These are phyloP conservation scores for Chrysoporthe puriensis DNA, from an alignment of 2,329 filamentous ascomycete genomes.

Conservation along the genomic window DNA sequence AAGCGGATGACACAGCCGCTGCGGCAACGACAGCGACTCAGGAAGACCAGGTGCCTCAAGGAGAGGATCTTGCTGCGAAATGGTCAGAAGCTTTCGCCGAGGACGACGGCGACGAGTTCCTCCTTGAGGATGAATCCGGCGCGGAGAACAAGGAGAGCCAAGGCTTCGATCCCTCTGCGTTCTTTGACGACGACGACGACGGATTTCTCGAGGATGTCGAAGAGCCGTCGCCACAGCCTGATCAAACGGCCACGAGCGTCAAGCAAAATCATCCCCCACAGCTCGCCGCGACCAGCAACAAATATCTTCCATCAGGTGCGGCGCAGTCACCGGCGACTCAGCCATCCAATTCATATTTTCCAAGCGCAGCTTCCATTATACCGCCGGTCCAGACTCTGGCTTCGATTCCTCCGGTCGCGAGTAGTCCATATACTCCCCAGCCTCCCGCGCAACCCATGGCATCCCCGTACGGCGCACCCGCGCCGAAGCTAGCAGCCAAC, in stretches of 20 bases:
- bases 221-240: slow-evolving; percentile 37
- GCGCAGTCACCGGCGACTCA: slow-evolving; percentile 33
- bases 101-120: slow-evolving; percentile 68
- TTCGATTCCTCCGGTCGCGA: slow-evolving; percentile 16
- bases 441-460: slow-evolving; percentile 36
- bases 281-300: slow-evolving; percentile 37
- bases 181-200: slow-evolving; percentile 83
- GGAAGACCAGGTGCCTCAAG: slow-evolving; percentile 34
- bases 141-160: slow-evolving; percentile 40
- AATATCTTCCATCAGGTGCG: slow-evolving; percentile 39
- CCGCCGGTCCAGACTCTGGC: slow-evolving; percentile 30
- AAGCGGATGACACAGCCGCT: slow-evolving; percentile 33
- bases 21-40: slow-evolving; percentile 32
- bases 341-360: slow-evolving; percentile 34
- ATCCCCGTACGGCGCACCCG: slow-evolving; percentile 42
- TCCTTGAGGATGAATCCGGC: slow-evolving; percentile 58
- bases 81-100: slow-evolving; percentile 84
- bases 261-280: slow-evolving; percentile 32
- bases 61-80: slow-evolving; percentile 74
- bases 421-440: slow-evolving; percentile 30
- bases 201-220: slow-evolving; percentile 77
- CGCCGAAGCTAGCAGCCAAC: slow-evolving; percentile 49
- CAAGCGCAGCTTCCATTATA: slow-evolving; percentile 26
- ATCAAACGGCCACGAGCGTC: slow-evolving; percentile 34
- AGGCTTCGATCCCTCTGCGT: slow-evolving; percentile 63